Evolutionary conservation across 2,329 filamentous ascomycete genomes (phyloP).

Genomic region (Alternaria sp.): DNA sequence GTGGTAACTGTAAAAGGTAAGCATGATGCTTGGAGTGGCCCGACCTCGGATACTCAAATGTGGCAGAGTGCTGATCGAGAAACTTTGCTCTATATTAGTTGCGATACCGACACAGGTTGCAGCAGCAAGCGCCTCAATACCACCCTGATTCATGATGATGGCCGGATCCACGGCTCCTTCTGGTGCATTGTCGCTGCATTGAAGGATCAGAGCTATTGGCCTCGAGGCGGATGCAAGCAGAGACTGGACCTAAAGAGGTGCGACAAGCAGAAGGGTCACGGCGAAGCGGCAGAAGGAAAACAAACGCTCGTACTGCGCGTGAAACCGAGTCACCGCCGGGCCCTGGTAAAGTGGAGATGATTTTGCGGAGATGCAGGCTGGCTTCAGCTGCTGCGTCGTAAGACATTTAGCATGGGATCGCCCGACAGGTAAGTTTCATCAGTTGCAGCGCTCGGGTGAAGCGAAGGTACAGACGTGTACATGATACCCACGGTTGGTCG

Average conservation of each 20-base stretch:
- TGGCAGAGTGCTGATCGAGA: constrained; percentile 22
- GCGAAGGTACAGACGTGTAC: constrained; percentile 23
- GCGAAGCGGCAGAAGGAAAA: constrained; percentile 27
- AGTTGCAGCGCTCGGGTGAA: constrained; percentile 18
- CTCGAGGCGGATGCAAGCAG: constrained; percentile 17
- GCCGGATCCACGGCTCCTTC: constrained; percentile 17
- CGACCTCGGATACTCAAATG: constrained; percentile 31
- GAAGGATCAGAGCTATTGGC: constrained; percentile 9
- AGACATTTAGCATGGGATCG: constrained; percentile 27
- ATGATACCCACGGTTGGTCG: constrained; percentile 11
- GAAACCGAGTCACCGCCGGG: constrained; percentile 29
- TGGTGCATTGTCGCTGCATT: constrained; percentile 12
- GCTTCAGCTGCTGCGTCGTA: constrained; percentile 24
- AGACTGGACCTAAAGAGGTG: constrained; percentile 24
- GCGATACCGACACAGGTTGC: constrained; percentile 27
- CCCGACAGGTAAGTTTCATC: constrained; percentile 24
- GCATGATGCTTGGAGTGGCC: constrained; percentile 31
- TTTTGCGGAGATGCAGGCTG: constrained; percentile 18
- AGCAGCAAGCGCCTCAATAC: constrained; percentile 28
- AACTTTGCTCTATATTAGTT: constrained; percentile 37
- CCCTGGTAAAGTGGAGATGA: constrained; percentile 14
- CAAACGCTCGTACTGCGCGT: constrained; percentile 23
- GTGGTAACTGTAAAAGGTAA: constrained; percentile 39
- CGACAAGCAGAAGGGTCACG: constrained; percentile 24
- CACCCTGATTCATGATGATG: constrained; percentile 22